Evolutionary conservation across 495 filamentous ascomycete genomes (phyloP), one percentile per base, ranked within the genome.

Genomic region (Clohesyomyces aquaticus): DNA sequence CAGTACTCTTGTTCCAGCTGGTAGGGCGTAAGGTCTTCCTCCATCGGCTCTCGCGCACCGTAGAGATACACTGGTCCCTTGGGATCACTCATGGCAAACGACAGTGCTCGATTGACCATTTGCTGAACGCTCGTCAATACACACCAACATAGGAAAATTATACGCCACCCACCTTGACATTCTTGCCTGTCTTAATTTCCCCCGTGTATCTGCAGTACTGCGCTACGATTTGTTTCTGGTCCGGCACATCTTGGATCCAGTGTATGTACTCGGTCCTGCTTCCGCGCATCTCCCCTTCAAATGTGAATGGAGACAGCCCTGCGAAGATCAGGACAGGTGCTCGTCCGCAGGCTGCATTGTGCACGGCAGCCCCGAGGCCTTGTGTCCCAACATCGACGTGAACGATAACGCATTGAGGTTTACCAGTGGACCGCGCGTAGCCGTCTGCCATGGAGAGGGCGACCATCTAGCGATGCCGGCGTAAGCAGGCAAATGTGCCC

Each of bases 351-450:
- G 85, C 88, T 2, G 93, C 88, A 69, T 98, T 97, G 77, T 98
- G 93, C 0, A 98, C 88, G 2, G 93, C 93, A 0, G 93, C 92
- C 23, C 87, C 93, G 1, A 92, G 81, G 16, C 91, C 93, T 75
- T 98, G 93, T 0, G 93, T 98, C 38, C 93, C 93, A 12, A 98
- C 93, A 72, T 98, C 93, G 56, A 98, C 93, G 74, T 98, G 93
- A 2, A 98, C 88, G 61, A 98, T 93, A 2, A 98, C 93, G 60
- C 87, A 89, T 74, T 98, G 93, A 0, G 91, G 90, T 63, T 91
- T 86, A 53, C 86, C 83, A 19, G 91, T 96, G 6, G 93, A 76
- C 48, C 93, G 90, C 2, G 93, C 93, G 73, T 93, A 96, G 63
- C 92, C 93, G 73, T 98, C 93, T 19, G 93, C 93, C 89, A 96